Evolutionary conservation across 768 basidiomycete genomes (phyloP), one percentile per base, ranked within the genome.

Genomic region (Trametes maxima): DNA sequence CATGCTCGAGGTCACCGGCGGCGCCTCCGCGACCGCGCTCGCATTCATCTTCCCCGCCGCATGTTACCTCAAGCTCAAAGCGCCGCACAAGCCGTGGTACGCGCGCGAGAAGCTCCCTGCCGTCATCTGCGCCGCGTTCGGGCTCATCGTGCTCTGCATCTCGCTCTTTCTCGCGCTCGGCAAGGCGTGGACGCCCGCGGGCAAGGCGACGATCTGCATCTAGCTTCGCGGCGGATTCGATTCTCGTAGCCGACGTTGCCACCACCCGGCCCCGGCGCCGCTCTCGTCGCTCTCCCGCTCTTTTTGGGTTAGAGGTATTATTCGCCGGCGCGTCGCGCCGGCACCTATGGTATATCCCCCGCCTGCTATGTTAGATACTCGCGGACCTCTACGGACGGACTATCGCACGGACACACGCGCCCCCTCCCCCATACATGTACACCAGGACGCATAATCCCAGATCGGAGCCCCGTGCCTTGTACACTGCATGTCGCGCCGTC

Each of bases 1-100:
- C 46, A 97, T 96, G 77, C 87, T 99, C 40, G 97, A 99, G 77
- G 90, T 99, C 45, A 95, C 95, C 0, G 97, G 97, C n/a, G 96
- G 96, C n/a, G 83, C 92, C 12, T 92, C 92, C 14, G 92, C 92
- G 5, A 94, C 94, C 0, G 86, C 94, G 0, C 82, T 98, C 11
- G 96, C 96, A 3, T 98, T 88, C 77, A 94, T 98, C 65, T 94
- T 94, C 71, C 90, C 94, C 11, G 89, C 94, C 0, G 87, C 85
- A 2, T 96, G 94, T 73, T 94, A 91, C 77, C 76, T 92, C 68
- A 89, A 89, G 72, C 85, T 96, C 48, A 71, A 80, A 13, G 82
- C 87, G 63, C 73, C 79, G 47, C 73, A 73, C 10, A 65, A 75
- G 17, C 85, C 86, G 17, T 89, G 92, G 87, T 77, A 87, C 66